Conservation (phyloP, 2,329 filamentous ascomycete species). For the Fusarium equiseti region DNA sequence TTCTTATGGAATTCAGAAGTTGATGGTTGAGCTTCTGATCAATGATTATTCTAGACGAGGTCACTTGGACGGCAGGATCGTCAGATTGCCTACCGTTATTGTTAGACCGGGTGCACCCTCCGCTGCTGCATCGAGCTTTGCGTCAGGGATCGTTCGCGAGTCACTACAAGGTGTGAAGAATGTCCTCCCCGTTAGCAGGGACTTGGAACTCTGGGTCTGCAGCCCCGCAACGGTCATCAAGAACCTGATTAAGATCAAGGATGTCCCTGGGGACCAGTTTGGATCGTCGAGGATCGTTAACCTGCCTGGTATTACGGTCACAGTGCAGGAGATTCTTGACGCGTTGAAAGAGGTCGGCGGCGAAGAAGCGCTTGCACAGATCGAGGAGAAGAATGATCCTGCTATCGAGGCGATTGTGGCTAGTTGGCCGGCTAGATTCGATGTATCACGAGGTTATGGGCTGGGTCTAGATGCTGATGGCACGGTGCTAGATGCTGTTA, state of each 20-base stretch:
- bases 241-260: conserved; percentile 61
- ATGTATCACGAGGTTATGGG: conserved; percentile 62
- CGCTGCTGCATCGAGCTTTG: conserved; percentile 70
- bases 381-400: conserved; percentile 61
- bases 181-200: conserved; percentile 59
- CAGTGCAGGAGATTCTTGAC: conserved; percentile 64
- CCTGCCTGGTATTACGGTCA: conserved; percentile 64
- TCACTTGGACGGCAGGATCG: conserved; percentile 67
- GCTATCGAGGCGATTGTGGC: conserved; percentile 63
- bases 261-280: conserved; percentile 56
- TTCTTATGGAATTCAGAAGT: conserved; percentile 72
- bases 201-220: conserved; percentile 64
- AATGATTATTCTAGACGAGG: conserved; percentile 59
- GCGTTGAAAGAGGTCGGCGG: conserved; percentile 63
- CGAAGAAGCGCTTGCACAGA: conserved; percentile 55
- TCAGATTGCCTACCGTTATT: conserved; percentile 70
- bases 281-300: conserved; percentile 59
- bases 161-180: conserved; percentile 60
- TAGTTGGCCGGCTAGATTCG: conserved; percentile 65
- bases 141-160: conserved; percentile 72
- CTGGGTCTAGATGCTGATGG: conserved; percentile 65
- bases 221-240: conserved; percentile 62
- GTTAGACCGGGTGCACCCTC: conserved; percentile 71
- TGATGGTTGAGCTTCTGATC: conserved; percentile 65
- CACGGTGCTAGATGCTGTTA: conserved; percentile 48